These are phyloP conservation scores for Fusarium begoniae DNA, from an alignment of 2,329 filamentous ascomycete genomes.

Conservation along the genomic window DNA sequence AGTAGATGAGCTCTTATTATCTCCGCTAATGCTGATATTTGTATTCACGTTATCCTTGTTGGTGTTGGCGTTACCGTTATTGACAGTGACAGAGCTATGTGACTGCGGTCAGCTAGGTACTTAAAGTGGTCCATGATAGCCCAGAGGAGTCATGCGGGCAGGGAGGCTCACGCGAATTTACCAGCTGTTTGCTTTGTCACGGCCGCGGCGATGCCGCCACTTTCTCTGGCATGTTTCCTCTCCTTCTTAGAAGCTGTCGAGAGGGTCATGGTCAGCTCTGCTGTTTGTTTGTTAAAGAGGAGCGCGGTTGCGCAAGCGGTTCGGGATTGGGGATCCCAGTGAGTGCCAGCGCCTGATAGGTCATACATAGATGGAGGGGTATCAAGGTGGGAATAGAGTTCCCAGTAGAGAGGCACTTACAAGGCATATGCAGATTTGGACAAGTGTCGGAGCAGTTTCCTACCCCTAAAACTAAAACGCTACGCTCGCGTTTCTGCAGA, in stretches of 20 bases:
- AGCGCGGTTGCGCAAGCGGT: conserved; percentile 29
- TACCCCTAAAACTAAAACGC: conserved; percentile 34
- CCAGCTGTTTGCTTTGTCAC: conserved; percentile 62
- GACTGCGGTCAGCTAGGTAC: conserved; percentile 39
- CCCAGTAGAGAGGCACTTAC: conserved; percentile 40
- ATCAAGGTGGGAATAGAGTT: conserved; percentile 17
- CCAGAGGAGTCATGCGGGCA: conserved; percentile 43
- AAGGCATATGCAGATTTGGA: conserved; percentile 49
- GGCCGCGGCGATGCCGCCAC: conserved; percentile 61
- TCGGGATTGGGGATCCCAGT: not conserved
- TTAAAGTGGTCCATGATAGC: conserved; percentile 11
- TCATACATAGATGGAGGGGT: conserved; percentile 14
- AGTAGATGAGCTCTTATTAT: conserved; percentile 48
- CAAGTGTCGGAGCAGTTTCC: conserved; percentile 46
- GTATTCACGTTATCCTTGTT: conserved; percentile 43
- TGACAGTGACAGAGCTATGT: conserved; percentile 33
- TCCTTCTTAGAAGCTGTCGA: conserved; percentile 59
- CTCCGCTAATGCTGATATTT: conserved; percentile 44
- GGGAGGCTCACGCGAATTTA: conserved; percentile 59
- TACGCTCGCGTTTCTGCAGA: conserved; percentile 45
- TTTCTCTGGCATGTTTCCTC: conserved; percentile 65
- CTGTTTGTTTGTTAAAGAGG: conserved; percentile 8
- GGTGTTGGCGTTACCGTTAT: conserved; percentile 43
- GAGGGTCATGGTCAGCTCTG: conserved; percentile 39
- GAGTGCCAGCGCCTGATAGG: conserved; percentile 13